These are phyloP conservation scores for Rugonectria rugulosa DNA, from an alignment of 2,329 filamentous ascomycete genomes.

Conservation along the genomic window DNA sequence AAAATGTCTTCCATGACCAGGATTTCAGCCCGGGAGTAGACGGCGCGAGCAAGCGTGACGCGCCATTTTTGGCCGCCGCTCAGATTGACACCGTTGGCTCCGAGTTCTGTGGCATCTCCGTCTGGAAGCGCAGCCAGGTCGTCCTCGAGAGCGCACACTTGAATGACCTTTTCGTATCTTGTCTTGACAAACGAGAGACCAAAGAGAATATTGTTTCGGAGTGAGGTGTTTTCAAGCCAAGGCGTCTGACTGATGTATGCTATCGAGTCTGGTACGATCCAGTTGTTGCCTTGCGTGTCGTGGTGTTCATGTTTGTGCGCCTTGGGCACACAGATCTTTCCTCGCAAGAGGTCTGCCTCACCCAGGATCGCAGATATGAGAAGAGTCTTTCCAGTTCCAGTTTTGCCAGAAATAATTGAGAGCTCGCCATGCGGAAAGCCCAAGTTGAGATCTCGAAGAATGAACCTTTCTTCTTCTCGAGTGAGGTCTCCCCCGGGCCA, in stretches of 20 bases:
- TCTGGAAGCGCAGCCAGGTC: constrained; percentile 78
- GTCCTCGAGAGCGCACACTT: constrained; percentile 75
- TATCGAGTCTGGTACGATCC: constrained; percentile 72
- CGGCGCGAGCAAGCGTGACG: constrained; percentile 77
- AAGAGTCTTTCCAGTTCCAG: constrained; percentile 78
- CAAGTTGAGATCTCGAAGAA: constrained; percentile 68
- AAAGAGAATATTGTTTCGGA: constrained; percentile 80
- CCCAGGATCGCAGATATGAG: constrained; percentile 76
- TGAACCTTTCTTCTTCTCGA: constrained; percentile 65
- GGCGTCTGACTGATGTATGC: constrained; percentile 81
- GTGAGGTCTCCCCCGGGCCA: constrained; percentile 71
- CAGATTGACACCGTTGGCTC: constrained; percentile 82
- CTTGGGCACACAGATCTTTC: constrained; percentile 62
- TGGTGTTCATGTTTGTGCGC: constrained; percentile 59
- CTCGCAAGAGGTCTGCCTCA: constrained; percentile 72
- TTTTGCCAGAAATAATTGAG: constrained; percentile 77
- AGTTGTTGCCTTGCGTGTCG: constrained; percentile 67
- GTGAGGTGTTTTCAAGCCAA: constrained; percentile 82
- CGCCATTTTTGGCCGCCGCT: constrained; percentile 86
- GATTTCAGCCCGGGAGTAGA: constrained; percentile 79
- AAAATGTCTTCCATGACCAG: constrained; percentile 84
- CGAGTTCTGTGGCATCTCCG: constrained; percentile 80
- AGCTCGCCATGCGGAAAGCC: constrained; percentile 73
- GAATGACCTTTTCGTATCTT: constrained; percentile 73
- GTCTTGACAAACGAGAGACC: constrained; percentile 71